Evolutionary conservation across 805 yeast genomes (phyloP), one percentile per base, ranked within the genome.

Genomic region (Teunomyces cretensis): DNA sequence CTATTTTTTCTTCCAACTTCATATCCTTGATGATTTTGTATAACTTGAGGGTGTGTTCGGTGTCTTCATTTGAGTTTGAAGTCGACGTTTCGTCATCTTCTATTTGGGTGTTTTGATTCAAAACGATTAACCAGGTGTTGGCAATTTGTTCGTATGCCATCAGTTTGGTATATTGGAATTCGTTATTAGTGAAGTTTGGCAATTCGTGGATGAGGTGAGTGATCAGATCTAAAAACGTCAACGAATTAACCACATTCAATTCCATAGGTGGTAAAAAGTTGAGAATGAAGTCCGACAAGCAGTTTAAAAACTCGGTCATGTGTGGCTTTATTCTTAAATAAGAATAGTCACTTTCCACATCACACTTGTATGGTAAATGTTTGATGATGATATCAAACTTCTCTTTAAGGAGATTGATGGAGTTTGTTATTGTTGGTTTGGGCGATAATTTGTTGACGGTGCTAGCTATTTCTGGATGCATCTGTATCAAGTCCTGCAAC

Each of bases 361-460:
- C 90, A 50, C 88, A 88, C 52, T 83, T 83, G 61, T 86, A 88
- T 1, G 96, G 96, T 51, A 89, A 64, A 47, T 76, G 73, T 8
- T 61, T 60, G 15, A 67, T 54, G 22, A 87, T 77, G 4, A 57
- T 58, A 15, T 72, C 59, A 39, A 78, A 66, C 55, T 81, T 79
- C 6, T 58, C 54, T 31, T 67, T 61, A 42, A 89, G 68, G 33
- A 80, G 68, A 9, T 64, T 69, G 8, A 84, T 59, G 5, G 86
- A 76, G 45, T 76, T 73, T 9, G 69, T 61, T 3, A 81, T 74
- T 0, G 83, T 70, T 12, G 90, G 81, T 41, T 70, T 71, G 19
- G 91, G 88, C 0, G 87, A 75, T 48, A 76, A 56, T 36, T 67
- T 61, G 14, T 71, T 55, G 39, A 89, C 66, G 28, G 81, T 79